These are phyloP conservation scores for Phanerochaete sordida DNA, from an alignment of 768 basidiomycete species.

Conservation along the genomic window DNA sequence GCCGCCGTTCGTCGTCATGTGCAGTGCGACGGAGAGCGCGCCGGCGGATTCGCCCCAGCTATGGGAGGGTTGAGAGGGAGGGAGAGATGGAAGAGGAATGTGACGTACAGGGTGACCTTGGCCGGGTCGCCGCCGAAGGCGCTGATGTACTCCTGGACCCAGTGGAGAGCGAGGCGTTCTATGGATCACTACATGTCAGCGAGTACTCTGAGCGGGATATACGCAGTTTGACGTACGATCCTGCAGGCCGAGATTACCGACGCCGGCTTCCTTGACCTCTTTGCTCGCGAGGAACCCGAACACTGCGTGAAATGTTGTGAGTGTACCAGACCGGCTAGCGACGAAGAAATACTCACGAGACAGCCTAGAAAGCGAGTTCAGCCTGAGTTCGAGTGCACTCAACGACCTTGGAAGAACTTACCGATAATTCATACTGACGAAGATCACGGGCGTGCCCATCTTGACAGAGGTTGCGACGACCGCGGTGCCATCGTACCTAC, in stretches of 20 bases:
- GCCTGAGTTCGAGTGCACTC: too few relatives aligned
- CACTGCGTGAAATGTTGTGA: slow-evolving; percentile 20
- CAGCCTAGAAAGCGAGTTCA: too few relatives aligned
- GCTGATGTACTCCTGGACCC: slow-evolving; percentile 11
- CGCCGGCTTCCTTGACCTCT: slow-evolving; percentile 35
- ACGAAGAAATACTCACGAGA: too few relatives aligned
- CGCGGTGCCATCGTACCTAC: slow-evolving; percentile 14
- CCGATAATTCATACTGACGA: slow-evolving; percentile 55
- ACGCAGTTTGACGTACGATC: slow-evolving; percentile 47
- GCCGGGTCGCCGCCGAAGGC: slow-evolving; percentile 10
- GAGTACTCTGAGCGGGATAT: too few relatives aligned
- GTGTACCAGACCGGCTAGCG: not conserved
- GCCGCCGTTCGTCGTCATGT: slow-evolving; percentile 24
- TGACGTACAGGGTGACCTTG: slow-evolving; percentile 10
- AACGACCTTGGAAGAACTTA: slow-evolving; percentile 16
- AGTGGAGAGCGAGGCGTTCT: slow-evolving; percentile 12
- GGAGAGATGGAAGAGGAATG: not conserved
- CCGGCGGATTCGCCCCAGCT: slow-evolving; percentile 38
- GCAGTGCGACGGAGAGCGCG: slow-evolving; percentile 30
- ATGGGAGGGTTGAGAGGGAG: not conserved
- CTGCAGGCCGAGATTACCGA: slow-evolving; percentile 47
- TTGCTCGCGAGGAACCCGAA: slow-evolving; percentile 40
- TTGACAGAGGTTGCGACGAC: slow-evolving; percentile 35
- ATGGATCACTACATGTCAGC: too few relatives aligned
- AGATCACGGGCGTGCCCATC: slow-evolving; percentile 43